phyloP scores from a whole-genome alignment of 2,329 filamentous ascomycete genomes.

The Dactylellina haptotyla region DNA sequence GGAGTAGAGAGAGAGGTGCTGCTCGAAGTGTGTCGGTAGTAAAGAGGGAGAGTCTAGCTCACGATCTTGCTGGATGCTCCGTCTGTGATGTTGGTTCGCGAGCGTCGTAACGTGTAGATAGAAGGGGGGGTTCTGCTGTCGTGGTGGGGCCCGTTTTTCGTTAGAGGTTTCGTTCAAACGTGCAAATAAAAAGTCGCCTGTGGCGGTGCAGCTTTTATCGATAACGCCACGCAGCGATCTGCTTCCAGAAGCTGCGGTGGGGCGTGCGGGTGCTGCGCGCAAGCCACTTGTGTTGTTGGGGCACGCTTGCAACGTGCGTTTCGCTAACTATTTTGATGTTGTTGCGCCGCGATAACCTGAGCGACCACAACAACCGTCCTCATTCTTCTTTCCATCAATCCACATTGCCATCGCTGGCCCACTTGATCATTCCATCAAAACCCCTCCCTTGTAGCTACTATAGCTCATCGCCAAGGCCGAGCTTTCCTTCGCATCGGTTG shows the following conservation, averaged over 20 bases:
- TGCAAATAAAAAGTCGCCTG: slow-evolving; percentile 31
- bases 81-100: not conserved
- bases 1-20: not conserved
- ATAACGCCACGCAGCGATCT: slow-evolving; percentile 15
- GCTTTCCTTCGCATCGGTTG: not conserved
- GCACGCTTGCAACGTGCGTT: not conserved
- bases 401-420: too few relatives aligned
- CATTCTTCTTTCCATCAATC: too few relatives aligned
- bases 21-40: not conserved
- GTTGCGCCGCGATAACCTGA: not conserved
- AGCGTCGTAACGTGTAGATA: slow-evolving; percentile 10
- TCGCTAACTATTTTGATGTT: not conserved
- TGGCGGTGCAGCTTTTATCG: slow-evolving; percentile 53
- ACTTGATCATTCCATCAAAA: too few relatives aligned
- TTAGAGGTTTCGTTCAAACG: slow-evolving; percentile 28
- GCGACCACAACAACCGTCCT: not conserved
- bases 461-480: not conserved
- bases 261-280: not conserved
- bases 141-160: slow-evolving; percentile 37
- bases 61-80: slow-evolving; percentile 1
- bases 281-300: slow-evolving; percentile 23
- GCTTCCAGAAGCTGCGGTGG: slow-evolving; percentile 1
- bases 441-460: too few relatives aligned
- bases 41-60: slow-evolving; percentile 2
- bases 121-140: slow-evolving; percentile 16